Evolutionary conservation across 2,329 filamentous ascomycete species (phyloP).

Genomic region (Fusarium abutilonis): DNA sequence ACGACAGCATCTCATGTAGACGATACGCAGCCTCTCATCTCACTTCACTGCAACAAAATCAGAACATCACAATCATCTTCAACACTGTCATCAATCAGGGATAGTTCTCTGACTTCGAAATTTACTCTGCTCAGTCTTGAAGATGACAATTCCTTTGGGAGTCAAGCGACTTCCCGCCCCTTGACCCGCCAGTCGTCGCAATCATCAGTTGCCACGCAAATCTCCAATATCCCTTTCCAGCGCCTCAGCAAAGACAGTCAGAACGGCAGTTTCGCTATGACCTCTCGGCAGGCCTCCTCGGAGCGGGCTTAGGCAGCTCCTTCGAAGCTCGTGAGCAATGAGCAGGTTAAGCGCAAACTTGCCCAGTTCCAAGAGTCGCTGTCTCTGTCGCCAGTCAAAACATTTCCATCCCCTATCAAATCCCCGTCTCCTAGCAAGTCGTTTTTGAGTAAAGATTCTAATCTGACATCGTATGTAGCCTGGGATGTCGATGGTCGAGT

Average conservation of each 20-base stretch:
- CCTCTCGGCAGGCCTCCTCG: slow-evolving; percentile 29
- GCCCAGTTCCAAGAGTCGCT: slow-evolving; percentile 48
- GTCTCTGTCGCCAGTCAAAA: slow-evolving; percentile 48
- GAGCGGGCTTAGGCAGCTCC: slow-evolving; percentile 48
- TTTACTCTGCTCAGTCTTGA: slow-evolving; percentile 55
- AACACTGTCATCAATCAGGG: slow-evolving; percentile 50
- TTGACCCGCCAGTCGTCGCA: slow-evolving; percentile 39
- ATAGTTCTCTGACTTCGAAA: slow-evolving; percentile 55
- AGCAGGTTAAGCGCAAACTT: slow-evolving; percentile 48
- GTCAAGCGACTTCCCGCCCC: slow-evolving; percentile 60
- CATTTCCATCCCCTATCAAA: slow-evolving; percentile 52
- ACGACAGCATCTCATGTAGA: slow-evolving; percentile 42
- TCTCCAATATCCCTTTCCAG: slow-evolving; percentile 45
- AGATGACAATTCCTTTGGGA: slow-evolving; percentile 47
- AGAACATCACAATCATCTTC: slow-evolving; percentile 44
- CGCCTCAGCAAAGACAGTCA: slow-evolving; percentile 41
- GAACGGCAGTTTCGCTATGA: slow-evolving; percentile 20
- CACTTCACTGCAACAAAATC: slow-evolving; percentile 42
- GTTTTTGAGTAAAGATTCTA: slow-evolving; percentile 80
- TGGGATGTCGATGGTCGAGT: slow-evolving; percentile 84
- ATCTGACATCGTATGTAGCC: slow-evolving; percentile 70
- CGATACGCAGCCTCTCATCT: slow-evolving; percentile 18
- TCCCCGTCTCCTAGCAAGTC: slow-evolving; percentile 57
- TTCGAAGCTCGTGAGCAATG: slow-evolving; percentile 49
- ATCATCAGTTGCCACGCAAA: slow-evolving; percentile 37